phyloP scores from a whole-genome alignment of 1,284 basidiomycete species.

The Ceratobasidium sp. region DNA sequence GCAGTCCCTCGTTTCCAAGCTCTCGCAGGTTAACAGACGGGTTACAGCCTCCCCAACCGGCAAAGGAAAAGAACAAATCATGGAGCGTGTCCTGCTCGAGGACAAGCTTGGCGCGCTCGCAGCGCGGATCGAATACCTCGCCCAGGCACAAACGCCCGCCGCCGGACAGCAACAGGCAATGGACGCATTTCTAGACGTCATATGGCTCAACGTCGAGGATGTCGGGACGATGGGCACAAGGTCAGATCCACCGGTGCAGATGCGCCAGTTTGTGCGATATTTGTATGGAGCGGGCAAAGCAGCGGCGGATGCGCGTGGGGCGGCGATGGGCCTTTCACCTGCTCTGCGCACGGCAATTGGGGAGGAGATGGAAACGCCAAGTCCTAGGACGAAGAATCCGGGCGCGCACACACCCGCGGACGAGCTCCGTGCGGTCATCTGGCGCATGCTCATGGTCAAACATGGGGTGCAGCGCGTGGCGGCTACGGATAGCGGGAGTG shows the following conservation, averaged over 20 bases:
- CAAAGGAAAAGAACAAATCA: not conserved
- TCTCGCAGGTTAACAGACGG: conserved; percentile 23
- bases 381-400: not conserved
- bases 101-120: conserved; percentile 28
- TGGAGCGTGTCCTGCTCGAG: conserved; percentile 24
- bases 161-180: not conserved
- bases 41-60: conserved; percentile 25
- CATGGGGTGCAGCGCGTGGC: conserved; percentile 24
- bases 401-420: conserved; percentile 11
- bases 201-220: conserved; percentile 9
- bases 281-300: conserved; percentile 5
- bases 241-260: conserved; percentile 19
- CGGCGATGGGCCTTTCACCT: conserved; percentile 1
- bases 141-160: conserved; percentile 9
- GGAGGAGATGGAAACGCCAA: conserved; percentile 19
- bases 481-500: too few relatives aligned
- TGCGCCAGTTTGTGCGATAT: conserved; percentile 25
- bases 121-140: conserved; percentile 31
- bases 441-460: conserved; percentile 35
- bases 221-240: not conserved
- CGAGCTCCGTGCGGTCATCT: conserved; percentile 9
- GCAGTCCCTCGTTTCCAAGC: conserved; percentile 5
- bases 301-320: not conserved
- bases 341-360: conserved; percentile 13
- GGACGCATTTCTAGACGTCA: not conserved